A percentile compares a stretch with the other conserved stretches of the same genome.
Evolutionary conservation across 2,329 filamentous ascomycete genomes (phyloP).

Genomic region (Penicillium thymicola): DNA sequence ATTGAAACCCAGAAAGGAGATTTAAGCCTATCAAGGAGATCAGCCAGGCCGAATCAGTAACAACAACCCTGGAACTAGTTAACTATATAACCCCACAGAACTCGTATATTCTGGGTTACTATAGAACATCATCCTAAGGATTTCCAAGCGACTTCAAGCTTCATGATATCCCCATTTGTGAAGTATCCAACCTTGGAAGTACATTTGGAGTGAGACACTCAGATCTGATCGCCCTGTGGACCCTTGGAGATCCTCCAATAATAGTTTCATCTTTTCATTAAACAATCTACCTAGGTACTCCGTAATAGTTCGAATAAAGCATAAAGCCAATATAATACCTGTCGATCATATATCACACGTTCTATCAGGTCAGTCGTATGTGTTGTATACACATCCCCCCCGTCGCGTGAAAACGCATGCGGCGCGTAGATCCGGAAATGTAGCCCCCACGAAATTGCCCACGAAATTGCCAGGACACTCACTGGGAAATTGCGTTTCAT

Average conservation of each 20-base stretch:
- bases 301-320: not conserved
- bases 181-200: not conserved
- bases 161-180: not conserved
- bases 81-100: not conserved
- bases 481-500: not conserved
- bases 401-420: not conserved
- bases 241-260: not conserved
- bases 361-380: not conserved
- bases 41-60: not conserved
- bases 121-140: not conserved
- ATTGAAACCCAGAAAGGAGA: not conserved
- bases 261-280: not conserved
- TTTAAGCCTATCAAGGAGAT: not conserved
- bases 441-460: not conserved
- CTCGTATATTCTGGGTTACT: not conserved
- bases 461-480: not conserved
- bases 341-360: not conserved
- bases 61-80: no score
- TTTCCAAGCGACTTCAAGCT: not conserved
- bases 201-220: not conserved
- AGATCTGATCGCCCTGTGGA: constrained; percentile 4
- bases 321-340: not conserved
- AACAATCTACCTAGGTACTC: not conserved
- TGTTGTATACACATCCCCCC: no score
- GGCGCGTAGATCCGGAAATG: not conserved